Evolutionary conservation across 306 rosid species (phyloP).

Genomic region (Inga oerstediana): DNA sequence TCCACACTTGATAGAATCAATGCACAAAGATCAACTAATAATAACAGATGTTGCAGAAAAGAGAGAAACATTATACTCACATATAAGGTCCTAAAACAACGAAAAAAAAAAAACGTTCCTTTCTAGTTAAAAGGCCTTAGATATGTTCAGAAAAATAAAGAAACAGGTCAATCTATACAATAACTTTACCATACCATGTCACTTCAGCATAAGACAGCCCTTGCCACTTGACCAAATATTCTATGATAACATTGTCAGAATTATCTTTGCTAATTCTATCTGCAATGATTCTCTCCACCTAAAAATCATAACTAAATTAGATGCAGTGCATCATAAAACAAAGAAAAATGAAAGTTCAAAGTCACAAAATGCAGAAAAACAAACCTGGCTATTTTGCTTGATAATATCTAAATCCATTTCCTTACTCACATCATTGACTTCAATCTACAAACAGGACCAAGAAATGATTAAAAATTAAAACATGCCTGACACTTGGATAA

Average conservation of each 20-base stretch:
- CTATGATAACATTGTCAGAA: conserved; percentile 76
- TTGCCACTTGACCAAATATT: conserved; percentile 98
- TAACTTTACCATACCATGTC: conserved; percentile 67
- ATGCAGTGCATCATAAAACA: neutral
- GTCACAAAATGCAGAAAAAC: conserved; percentile 32
- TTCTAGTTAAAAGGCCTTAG: conserved; percentile 13
- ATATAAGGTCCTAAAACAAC: neutral
- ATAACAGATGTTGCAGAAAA: neutral
- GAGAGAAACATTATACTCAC: neutral
- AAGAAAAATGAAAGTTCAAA: conserved; percentile 11
- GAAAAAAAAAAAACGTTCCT: conserved; percentile 14
- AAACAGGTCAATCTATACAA: conserved; percentile 18
- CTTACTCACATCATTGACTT: conserved; percentile 97
- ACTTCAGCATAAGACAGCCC: conserved; percentile 99
- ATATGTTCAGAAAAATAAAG: conserved; percentile 10
- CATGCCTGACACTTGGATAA: neutral
- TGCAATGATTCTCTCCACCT: conserved; percentile 96
- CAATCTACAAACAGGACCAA: conserved; percentile 62
- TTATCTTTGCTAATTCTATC: conserved; percentile 83
- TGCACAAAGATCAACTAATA: conserved; percentile 3
- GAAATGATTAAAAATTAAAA: conserved; percentile 24
- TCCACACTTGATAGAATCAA: conserved; percentile 28
- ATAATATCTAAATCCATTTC: conserved; percentile 99
- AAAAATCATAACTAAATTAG: conserved; percentile 35
- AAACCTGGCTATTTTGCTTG: conserved; percentile 97